Evolutionary conservation across 768 basidiomycete species (phyloP).

Genomic region (Glaciozyma martinii): DNA sequence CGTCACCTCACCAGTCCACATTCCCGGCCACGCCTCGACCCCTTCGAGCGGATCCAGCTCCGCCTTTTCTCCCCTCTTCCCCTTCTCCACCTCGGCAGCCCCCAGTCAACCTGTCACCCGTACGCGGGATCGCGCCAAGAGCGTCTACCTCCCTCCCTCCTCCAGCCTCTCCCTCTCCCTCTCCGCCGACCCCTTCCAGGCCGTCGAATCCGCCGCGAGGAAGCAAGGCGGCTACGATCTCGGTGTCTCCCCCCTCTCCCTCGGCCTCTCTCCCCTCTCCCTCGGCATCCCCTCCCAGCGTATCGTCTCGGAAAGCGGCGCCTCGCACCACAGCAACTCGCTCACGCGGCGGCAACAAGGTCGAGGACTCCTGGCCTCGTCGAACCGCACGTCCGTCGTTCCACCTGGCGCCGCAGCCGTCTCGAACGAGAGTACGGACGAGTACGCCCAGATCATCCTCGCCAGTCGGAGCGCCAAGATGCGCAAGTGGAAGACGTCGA

Average conservation of each 20-base stretch:
- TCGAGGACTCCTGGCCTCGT: neutral
- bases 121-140: slow-evolving; percentile 13
- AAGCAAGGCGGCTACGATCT: neutral
- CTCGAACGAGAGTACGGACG: slow-evolving; percentile 20
- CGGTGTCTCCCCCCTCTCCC: slow-evolving; percentile 9
- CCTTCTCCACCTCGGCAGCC: slow-evolving; percentile 10
- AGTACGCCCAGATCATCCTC: slow-evolving; percentile 40
- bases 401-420: slow-evolving; percentile 1
- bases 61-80: slow-evolving; percentile 29
- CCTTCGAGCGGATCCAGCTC: slow-evolving; percentile 8
- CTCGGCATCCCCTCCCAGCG: neutral
- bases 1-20: neutral
- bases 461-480: slow-evolving; percentile 43
- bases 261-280: neutral
- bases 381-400: slow-evolving; percentile 18
- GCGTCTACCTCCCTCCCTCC: neutral
- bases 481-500: slow-evolving; percentile 40
- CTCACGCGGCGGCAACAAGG: neutral
- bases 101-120: neutral
- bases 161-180: no score
- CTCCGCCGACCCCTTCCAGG: neutral
- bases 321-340: neutral
- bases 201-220: slow-evolving; percentile 9
- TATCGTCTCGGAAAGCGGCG: neutral
- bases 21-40: neutral